These are phyloP conservation scores for Parastagonospora nodorum DNA, from an alignment of 2,329 filamentous ascomycete species.

Conservation along the genomic window DNA sequence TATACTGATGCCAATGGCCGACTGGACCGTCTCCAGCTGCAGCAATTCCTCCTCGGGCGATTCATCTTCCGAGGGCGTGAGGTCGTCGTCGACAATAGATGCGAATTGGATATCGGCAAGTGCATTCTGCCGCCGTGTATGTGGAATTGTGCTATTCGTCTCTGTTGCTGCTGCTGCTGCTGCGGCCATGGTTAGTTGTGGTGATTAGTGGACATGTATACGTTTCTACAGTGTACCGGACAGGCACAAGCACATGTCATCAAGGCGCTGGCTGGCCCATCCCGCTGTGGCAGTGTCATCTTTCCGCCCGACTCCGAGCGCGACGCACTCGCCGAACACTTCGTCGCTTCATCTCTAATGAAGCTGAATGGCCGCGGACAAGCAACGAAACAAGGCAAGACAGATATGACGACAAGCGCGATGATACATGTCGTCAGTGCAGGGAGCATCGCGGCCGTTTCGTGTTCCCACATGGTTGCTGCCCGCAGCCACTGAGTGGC, in stretches of 20 bases:
- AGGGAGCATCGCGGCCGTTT: background rate
- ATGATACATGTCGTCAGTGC: slow-evolving; percentile 3
- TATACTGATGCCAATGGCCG: slow-evolving; percentile 64
- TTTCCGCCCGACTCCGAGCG: slow-evolving; percentile 28
- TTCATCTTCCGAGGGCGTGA: slow-evolving; percentile 54
- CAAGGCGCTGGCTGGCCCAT: slow-evolving; percentile 15
- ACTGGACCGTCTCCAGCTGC: slow-evolving; percentile 48
- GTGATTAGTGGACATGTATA: slow-evolving; percentile 2
- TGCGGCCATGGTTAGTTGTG: slow-evolving; percentile 26
- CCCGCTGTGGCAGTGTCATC: slow-evolving; percentile 34
- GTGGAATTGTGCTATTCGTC: slow-evolving; percentile 3
- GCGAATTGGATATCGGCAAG: slow-evolving; percentile 51
- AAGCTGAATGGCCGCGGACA: slow-evolving; percentile 7
- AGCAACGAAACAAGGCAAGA: background rate
- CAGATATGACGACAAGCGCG: slow-evolving; percentile 15
- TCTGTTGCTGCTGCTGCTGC: slow-evolving; percentile 25
- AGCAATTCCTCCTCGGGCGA: slow-evolving; percentile 34
- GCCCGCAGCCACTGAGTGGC: slow-evolving; percentile 15
- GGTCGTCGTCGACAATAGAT: slow-evolving; percentile 44
- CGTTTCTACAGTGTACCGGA: slow-evolving; percentile 8
- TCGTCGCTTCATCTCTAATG: slow-evolving; percentile 7
- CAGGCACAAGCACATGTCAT: slow-evolving; percentile 20
- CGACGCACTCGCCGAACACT: slow-evolving; percentile 11
- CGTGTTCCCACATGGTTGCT: background rate
- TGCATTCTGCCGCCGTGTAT: slow-evolving; percentile 39